phyloP scores from a whole-genome alignment of 2,329 filamentous ascomycete genomes.

The Sclerotinia trifoliorum region DNA sequence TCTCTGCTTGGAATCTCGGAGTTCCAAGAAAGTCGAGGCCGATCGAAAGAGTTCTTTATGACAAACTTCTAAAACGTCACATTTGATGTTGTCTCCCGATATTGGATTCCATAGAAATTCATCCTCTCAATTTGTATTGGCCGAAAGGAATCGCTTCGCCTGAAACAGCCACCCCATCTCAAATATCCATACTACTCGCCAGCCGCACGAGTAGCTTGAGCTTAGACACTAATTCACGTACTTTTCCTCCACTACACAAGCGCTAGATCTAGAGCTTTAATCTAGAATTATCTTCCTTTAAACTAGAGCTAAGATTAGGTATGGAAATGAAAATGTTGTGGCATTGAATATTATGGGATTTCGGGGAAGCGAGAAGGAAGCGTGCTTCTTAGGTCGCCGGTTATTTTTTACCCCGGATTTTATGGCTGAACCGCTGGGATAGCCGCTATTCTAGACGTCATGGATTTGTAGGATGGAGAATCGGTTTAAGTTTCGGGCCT shows the following conservation, averaged over 20 bases:
- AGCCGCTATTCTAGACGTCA: not conserved
- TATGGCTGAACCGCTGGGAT: not conserved
- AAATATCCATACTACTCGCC: too few relatives aligned
- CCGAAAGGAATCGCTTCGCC: too few relatives aligned
- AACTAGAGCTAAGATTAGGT: not conserved
- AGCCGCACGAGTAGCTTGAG: not conserved
- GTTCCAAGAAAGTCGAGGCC: too few relatives aligned
- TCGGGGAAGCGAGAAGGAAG: not conserved
- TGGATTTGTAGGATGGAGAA: not conserved
- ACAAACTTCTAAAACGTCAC: too few relatives aligned
- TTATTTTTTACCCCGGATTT: conserved; percentile 1
- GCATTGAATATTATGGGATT: not conserved
- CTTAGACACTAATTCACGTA: conserved; percentile 8
- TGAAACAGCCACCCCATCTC: too few relatives aligned
- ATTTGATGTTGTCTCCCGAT: too few relatives aligned
- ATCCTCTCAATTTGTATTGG: too few relatives aligned
- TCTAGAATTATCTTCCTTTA: not conserved
- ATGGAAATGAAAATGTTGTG: not conserved
- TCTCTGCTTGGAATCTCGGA: too few relatives aligned
- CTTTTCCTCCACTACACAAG: not conserved
- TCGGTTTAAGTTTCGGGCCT: not conserved
- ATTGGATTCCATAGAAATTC: too few relatives aligned
- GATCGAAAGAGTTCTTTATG: too few relatives aligned
- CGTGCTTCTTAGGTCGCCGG: not conserved
- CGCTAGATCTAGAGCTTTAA: not conserved